These are phyloP conservation scores for Rhizophagus clarus DNA, from an alignment of 192 early-diverging fungal genomes.

Conservation along the genomic window DNA sequence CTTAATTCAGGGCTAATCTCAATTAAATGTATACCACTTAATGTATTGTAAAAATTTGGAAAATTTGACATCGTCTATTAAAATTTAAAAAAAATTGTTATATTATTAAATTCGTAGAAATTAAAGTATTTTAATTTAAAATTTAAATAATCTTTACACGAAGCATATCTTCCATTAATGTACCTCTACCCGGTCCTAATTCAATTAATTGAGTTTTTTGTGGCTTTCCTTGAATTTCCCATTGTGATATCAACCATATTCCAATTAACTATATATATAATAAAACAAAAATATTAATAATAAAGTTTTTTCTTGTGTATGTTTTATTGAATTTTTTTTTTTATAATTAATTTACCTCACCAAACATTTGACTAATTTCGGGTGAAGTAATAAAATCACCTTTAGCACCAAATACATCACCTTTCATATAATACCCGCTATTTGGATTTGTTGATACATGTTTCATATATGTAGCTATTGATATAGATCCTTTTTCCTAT, in stretches of 20 bases:
- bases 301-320: no score
- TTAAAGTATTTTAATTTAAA: not conserved
- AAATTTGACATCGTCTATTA: slow-evolving; percentile 66
- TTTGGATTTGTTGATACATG: slow-evolving; percentile 83
- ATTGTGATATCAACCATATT: slow-evolving; percentile 87
- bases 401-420: slow-evolving; percentile 84
- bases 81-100: not conserved
- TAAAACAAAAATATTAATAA: slow-evolving; percentile 1
- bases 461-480: slow-evolving; percentile 88
- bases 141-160: slow-evolving; percentile 49
- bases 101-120: not conserved
- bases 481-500: slow-evolving; percentile 69
- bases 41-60: slow-evolving; percentile 59
- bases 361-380: slow-evolving; percentile 98
- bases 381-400: slow-evolving; percentile 98
- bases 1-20: slow-evolving; percentile 84
- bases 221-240: slow-evolving; percentile 72
- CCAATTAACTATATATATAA: slow-evolving; percentile 61
- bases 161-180: slow-evolving; percentile 91
- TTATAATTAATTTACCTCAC: slow-evolving; percentile 62
- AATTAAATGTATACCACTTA: slow-evolving; percentile 75
- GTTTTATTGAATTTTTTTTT: not conserved
- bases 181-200: slow-evolving; percentile 93
- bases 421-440: slow-evolving; percentile 92
- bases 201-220: slow-evolving; percentile 63